Conservation (phyloP, 2,329 filamentous ascomycete genomes). For the Davidsoniella eucalypti region DNA sequence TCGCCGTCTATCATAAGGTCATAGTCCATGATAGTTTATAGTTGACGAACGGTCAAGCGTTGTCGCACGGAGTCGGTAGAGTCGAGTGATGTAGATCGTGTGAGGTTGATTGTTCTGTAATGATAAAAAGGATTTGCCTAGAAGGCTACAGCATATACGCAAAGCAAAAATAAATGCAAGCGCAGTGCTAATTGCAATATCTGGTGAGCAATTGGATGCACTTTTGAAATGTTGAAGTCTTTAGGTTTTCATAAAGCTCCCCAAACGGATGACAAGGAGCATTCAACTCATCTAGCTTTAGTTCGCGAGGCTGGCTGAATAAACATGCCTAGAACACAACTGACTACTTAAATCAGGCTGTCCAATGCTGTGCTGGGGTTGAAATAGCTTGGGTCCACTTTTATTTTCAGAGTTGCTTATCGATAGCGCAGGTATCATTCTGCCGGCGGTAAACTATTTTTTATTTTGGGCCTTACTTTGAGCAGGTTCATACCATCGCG, state of each 20-base stretch:
- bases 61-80: not conserved
- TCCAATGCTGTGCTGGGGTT: not conserved
- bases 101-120: not conserved
- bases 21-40: conserved; percentile 32
- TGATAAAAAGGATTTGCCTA: not conserved
- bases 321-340: too few relatives aligned
- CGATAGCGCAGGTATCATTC: conserved; percentile 11
- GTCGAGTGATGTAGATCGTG: not conserved
- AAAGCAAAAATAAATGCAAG: not conserved
- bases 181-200: too few relatives aligned
- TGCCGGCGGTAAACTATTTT: conserved; percentile 13
- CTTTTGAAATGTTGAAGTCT: too few relatives aligned
- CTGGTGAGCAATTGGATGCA: too few relatives aligned
- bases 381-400: not conserved
- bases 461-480: conserved; percentile 2
- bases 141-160: not conserved
- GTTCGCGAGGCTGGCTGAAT: conserved; percentile 1
- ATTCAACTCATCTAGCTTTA: not conserved
- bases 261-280: too few relatives aligned
- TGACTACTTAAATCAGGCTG: not conserved
- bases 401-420: not conserved
- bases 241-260: too few relatives aligned
- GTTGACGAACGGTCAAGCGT: not conserved
- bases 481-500: too few relatives aligned
- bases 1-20: conserved; percentile 45